A percentile compares a stretch with the other conserved stretches of the same genome.
Conservation (phyloP, 2,329 filamentous ascomycete genomes). For the Neopestalotiopsis rosae region DNA sequence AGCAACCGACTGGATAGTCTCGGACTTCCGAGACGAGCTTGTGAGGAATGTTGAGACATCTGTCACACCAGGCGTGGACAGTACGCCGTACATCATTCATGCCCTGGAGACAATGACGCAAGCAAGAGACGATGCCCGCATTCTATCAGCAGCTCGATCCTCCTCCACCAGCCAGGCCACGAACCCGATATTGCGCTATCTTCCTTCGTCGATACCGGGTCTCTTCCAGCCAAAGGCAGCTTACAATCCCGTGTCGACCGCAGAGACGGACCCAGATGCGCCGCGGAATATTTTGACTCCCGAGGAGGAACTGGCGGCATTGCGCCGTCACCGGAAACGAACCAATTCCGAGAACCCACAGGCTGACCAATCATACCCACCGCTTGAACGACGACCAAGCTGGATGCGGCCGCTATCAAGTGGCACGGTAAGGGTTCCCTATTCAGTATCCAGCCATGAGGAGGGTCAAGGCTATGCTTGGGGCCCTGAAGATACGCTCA, state of each 20-base stretch:
- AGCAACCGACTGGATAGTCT: constrained; percentile 27
- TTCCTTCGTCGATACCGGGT: constrained; percentile 26
- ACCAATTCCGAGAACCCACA: background rate
- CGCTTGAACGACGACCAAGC: constrained; percentile 6
- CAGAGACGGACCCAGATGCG: background rate
- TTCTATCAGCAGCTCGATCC: constrained; percentile 21
- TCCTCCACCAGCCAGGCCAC: constrained; percentile 29
- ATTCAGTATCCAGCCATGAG: background rate
- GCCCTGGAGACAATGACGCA: constrained; percentile 87
- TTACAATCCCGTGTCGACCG: constrained; percentile 3
- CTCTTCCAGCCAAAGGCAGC: constrained; percentile 22
- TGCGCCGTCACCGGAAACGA: constrained; percentile 14
- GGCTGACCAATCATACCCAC: background rate
- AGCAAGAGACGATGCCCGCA: constrained; percentile 66
- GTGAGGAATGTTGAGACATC: constrained; percentile 52
- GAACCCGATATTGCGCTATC: constrained; percentile 24
- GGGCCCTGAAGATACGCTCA: background rate
- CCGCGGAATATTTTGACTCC: constrained; percentile 5
- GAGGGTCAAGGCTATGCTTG: background rate
- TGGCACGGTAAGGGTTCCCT: constrained; percentile 6
- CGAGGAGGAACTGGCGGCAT: constrained; percentile 17
- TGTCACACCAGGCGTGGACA: constrained; percentile 79
- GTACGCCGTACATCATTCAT: constrained; percentile 87
- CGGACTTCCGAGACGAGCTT: constrained; percentile 57
- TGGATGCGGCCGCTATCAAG: constrained; percentile 5